Percentiles rank a stretch among this genome's conserved stretches.
Evolutionary conservation across 352 stramenopile genomes (phyloP).

Genomic region (Pythium scleroteichum): DNA sequence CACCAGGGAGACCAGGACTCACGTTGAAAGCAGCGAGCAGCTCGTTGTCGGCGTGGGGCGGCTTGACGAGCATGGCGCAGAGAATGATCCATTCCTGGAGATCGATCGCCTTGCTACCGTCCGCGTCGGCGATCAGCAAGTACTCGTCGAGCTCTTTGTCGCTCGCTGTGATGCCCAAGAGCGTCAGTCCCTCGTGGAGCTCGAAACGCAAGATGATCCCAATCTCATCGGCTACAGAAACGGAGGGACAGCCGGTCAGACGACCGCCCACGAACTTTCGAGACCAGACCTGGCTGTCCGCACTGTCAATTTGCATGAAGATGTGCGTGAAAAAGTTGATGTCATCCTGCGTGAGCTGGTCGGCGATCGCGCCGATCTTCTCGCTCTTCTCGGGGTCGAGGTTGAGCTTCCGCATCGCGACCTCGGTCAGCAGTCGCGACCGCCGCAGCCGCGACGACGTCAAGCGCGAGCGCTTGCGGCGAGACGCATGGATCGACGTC

Average conservation of each 20-base stretch:
- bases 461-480: slow-evolving; percentile 51
- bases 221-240: slow-evolving; percentile 44
- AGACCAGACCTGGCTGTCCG: slow-evolving; percentile 1
- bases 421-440: slow-evolving; percentile 57
- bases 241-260: neutral
- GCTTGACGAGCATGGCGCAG: slow-evolving; percentile 61
- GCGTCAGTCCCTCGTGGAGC: slow-evolving; percentile 56
- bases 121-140: slow-evolving; percentile 58
- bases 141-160: slow-evolving; percentile 74
- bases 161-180: slow-evolving; percentile 56
- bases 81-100: slow-evolving; percentile 68
- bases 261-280: slow-evolving; percentile 1
- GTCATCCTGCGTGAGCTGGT: slow-evolving; percentile 54
- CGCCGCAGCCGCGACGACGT: slow-evolving; percentile 51
- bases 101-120: slow-evolving; percentile 68
- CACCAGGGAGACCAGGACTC: too few relatives aligned
- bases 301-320: slow-evolving; percentile 69
- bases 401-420: slow-evolving; percentile 66
- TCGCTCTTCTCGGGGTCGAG: slow-evolving; percentile 61
- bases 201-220: slow-evolving; percentile 70
- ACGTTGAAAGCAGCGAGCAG: slow-evolving; percentile 59
- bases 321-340: slow-evolving; percentile 70
- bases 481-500: slow-evolving; percentile 46
- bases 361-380: slow-evolving; percentile 58
- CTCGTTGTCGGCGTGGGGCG: slow-evolving; percentile 50